Evolutionary conservation across 2,329 filamentous ascomycete species (phyloP).

Genomic region (Xylaria sp.): DNA sequence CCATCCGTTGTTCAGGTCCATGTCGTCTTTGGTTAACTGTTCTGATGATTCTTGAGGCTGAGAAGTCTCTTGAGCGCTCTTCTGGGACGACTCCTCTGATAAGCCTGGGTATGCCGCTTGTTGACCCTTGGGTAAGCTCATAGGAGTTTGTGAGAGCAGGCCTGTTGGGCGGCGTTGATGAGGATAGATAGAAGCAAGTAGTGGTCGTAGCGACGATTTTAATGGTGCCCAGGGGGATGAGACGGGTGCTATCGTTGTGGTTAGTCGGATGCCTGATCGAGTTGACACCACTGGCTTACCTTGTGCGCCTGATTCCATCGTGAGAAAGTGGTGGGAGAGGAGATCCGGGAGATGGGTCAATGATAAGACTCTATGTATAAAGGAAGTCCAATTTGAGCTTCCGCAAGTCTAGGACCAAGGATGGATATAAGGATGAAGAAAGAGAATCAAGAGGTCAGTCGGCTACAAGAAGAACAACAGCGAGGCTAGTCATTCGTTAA

Average conservation of each 20-base stretch:
- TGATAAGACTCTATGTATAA: conserved; percentile 13
- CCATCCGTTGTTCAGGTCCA: conserved; percentile 61
- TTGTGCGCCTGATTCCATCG: conserved; percentile 32
- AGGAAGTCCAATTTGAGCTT: conserved; percentile 6
- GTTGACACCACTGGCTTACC: conserved; percentile 17
- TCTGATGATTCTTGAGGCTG: conserved; percentile 56
- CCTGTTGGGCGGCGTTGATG: conserved; percentile 37
- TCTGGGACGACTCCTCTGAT: conserved; percentile 22
- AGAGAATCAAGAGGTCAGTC: conserved; percentile 7
- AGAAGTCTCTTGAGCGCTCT: conserved; percentile 19
- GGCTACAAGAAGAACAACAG: conserved; percentile 9
- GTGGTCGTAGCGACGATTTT: conserved; percentile 34
- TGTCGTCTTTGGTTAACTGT: conserved; percentile 65
- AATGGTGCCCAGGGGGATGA: conserved; percentile 38
- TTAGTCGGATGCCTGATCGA: conserved; percentile 15
- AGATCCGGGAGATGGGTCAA: not conserved
- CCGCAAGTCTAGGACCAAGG: conserved; percentile 8
- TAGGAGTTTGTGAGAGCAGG: conserved; percentile 34
- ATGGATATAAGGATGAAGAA: conserved; percentile 15
- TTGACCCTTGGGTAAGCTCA: conserved; percentile 25
- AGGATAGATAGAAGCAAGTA: conserved; percentile 36
- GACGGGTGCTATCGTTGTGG: conserved; percentile 21
- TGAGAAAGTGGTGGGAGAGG: conserved; percentile 12
- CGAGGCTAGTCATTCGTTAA: conserved; percentile 18
- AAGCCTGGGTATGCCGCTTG: conserved; percentile 17